Evolutionary conservation across 805 yeast species (phyloP).

Genomic region (Ogataea neopini): DNA sequence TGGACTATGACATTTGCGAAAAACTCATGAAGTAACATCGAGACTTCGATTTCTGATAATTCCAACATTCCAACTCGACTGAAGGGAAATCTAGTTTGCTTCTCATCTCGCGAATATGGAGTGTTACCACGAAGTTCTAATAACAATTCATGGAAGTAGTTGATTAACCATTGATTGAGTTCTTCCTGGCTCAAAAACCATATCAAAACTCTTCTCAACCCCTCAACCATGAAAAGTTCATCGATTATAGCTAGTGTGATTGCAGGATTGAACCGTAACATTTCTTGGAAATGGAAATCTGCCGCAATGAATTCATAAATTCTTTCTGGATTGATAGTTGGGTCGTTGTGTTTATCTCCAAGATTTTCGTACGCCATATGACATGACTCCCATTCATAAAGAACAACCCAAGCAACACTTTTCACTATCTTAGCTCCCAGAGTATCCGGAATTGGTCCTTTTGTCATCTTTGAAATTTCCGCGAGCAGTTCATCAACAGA

Average conservation of each 20-base stretch:
- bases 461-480: conserved; percentile 30
- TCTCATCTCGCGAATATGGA: background rate
- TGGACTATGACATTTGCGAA: conserved; percentile 54
- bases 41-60: conserved; percentile 58
- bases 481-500: conserved; percentile 29
- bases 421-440: conserved; percentile 43
- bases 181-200: conserved; percentile 69
- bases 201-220: conserved; percentile 60
- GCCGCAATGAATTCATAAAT: conserved; percentile 49
- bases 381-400: conserved; percentile 29
- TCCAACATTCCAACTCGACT: conserved; percentile 58
- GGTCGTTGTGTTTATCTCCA: conserved; percentile 23
- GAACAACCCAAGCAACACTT: conserved; percentile 55
- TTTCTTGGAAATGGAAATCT: conserved; percentile 48
- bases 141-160: conserved; percentile 62
- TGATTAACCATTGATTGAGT: conserved; percentile 54
- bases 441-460: conserved; percentile 27
- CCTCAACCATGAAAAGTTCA: conserved; percentile 70
- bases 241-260: conserved; percentile 59
- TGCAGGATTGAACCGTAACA: conserved; percentile 50
- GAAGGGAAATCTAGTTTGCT: conserved; percentile 37
- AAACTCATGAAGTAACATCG: conserved; percentile 71
- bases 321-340: conserved; percentile 47
- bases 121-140: conserved; percentile 55
- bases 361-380: conserved; percentile 25